Evolutionary conservation across 1,284 basidiomycete species (phyloP).

Genomic region (Ceratobasidium papillatum): DNA sequence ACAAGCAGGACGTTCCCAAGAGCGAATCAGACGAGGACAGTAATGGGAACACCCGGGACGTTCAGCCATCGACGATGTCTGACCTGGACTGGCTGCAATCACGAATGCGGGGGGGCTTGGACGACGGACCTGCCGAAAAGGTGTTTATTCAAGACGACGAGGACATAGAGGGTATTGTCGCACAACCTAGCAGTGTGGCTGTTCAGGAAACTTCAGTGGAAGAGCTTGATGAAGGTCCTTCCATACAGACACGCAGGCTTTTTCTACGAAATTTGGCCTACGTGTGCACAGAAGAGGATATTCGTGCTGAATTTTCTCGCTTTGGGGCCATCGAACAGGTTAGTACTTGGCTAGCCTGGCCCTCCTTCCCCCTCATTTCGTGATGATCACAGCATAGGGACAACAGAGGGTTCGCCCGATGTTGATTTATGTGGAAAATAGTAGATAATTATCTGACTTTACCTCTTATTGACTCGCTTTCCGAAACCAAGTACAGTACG

Average conservation of each 20-base stretch:
- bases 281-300: conserved; percentile 77
- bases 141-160: conserved; percentile 67
- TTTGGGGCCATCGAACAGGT: conserved; percentile 82
- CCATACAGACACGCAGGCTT: conserved; percentile 80
- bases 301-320: conserved; percentile 71
- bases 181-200: not conserved
- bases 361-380: conserved; percentile 42
- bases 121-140: conserved; percentile 56
- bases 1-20: conserved; percentile 7
- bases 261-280: conserved; percentile 94
- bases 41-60: conserved; percentile 36
- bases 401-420: conserved; percentile 42
- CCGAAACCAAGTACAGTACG: not conserved
- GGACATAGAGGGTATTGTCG: conserved; percentile 46
- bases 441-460: conserved; percentile 57
- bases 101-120: conserved; percentile 64
- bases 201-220: not conserved
- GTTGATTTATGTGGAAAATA: conserved; percentile 48
- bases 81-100: conserved; percentile 81
- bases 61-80: conserved; percentile 54
- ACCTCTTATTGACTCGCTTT: not conserved
- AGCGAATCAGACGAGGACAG: conserved; percentile 47
- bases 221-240: conserved; percentile 1
- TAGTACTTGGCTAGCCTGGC: conserved; percentile 50
- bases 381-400: conserved; percentile 59